Conservation (phyloP, 345 rosid species). For the Melastoma malabathricum region DNA sequence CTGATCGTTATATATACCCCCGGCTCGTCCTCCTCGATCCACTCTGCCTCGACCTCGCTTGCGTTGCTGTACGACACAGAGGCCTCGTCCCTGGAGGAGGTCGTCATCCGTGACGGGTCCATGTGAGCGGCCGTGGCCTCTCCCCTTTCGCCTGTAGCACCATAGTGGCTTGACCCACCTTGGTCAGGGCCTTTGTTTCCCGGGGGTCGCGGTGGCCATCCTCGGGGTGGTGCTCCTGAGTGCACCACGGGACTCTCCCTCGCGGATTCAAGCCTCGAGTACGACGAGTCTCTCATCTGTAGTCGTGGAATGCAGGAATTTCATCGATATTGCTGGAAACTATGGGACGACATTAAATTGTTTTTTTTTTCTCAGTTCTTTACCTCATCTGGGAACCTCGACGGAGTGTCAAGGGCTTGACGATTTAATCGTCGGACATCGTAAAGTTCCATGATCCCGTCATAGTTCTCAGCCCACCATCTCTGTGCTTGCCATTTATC, state of each 20-base stretch:
- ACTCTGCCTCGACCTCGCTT: constrained; percentile 80
- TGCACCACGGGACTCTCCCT: constrained; percentile 59
- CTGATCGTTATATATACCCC: constrained; percentile 92
- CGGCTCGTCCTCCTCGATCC: constrained; percentile 87
- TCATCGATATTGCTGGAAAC: background rate
- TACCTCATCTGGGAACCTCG: constrained; percentile 88
- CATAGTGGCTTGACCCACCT: constrained; percentile 42
- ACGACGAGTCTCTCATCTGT: constrained; percentile 64
- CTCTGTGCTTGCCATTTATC: constrained; percentile 95
- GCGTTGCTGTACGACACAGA: constrained; percentile 77
- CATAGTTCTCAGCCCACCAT: constrained; percentile 98
- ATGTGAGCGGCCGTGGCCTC: constrained; percentile 28
- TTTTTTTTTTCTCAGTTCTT: background rate
- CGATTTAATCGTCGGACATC: constrained; percentile 95
- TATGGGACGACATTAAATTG: too few species aligned
- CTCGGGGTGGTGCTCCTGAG: constrained; percentile 18
- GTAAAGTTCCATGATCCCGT: constrained; percentile 89
- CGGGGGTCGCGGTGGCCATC: constrained; percentile 32
- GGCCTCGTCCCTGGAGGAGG: constrained; percentile 87
- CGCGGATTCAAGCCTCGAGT: constrained; percentile 60
- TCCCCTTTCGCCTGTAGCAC: constrained; percentile 29
- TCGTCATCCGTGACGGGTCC: constrained; percentile 69
- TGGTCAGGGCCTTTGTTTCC: constrained; percentile 14
- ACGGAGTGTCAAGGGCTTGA: constrained; percentile 86
- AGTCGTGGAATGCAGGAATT: constrained; percentile 3